phyloP scores from a whole-genome alignment of 805 yeast species.

The Saccharomycopsis sp. region DNA sequence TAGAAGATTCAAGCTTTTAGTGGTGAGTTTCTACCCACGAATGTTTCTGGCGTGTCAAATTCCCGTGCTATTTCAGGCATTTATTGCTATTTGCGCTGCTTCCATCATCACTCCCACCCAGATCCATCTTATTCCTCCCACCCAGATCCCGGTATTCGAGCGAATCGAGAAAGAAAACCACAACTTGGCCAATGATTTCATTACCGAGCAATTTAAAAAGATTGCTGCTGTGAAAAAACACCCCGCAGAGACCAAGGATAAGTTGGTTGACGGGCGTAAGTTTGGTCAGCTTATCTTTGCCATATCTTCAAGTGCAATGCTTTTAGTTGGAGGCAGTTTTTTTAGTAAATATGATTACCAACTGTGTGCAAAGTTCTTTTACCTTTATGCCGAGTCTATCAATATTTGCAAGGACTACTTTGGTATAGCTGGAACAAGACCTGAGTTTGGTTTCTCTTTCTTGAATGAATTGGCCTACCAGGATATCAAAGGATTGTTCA shows the following conservation, averaged over 20 bases:
- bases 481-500: slow-evolving; percentile 14
- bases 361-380: neutral
- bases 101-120: neutral
- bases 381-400: neutral
- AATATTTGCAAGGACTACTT: neutral
- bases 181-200: neutral
- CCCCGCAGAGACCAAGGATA: neutral
- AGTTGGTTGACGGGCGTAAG: neutral
- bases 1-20: neutral
- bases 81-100: neutral
- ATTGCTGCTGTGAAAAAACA: neutral
- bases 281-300: neutral
- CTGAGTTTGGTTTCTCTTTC: slow-evolving; percentile 13
- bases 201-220: neutral
- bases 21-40: neutral
- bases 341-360: neutral
- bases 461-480: slow-evolving; percentile 9
- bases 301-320: neutral
- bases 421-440: neutral
- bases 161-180: neutral
- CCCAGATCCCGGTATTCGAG: neutral
- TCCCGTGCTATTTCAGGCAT: neutral
- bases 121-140: neutral
- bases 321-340: neutral
- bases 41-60: neutral